Conservation (phyloP, 2,329 filamentous ascomycete species). For the Colletotrichum truncatum region DNA sequence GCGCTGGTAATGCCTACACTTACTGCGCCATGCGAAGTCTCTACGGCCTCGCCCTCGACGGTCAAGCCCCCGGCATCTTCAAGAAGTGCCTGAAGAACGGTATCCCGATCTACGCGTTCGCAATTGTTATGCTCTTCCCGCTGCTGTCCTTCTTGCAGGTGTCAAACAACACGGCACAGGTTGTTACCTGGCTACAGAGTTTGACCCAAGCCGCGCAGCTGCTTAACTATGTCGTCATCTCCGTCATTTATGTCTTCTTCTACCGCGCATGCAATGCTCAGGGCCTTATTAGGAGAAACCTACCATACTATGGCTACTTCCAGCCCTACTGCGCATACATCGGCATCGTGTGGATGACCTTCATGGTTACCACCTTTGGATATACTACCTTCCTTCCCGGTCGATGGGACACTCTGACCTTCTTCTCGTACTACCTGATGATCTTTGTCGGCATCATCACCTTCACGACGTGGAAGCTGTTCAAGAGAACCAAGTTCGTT, state of each 20-base stretch:
- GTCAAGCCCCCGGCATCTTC: constrained; percentile 60
- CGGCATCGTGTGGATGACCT: constrained; percentile 49
- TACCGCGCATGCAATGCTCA: constrained; percentile 62
- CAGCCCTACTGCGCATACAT: constrained; percentile 67
- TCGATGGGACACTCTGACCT: constrained; percentile 55
- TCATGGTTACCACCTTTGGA: constrained; percentile 62
- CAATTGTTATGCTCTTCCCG: constrained; percentile 61
- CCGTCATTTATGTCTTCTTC: constrained; percentile 65
- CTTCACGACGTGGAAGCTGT: constrained; percentile 70
- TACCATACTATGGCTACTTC: constrained; percentile 67
- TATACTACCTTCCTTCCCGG: constrained; percentile 56
- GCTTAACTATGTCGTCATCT: constrained; percentile 63
- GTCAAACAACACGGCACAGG: constrained; percentile 55
- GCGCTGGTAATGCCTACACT: constrained; percentile 19
- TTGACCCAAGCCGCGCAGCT: constrained; percentile 57
- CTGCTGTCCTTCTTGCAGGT: constrained; percentile 63
- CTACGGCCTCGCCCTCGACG: constrained; percentile 64
- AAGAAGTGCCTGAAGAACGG: constrained; percentile 64
- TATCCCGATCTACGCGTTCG: constrained; percentile 68
- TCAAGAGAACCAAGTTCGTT: constrained; percentile 66
- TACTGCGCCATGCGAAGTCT: constrained; percentile 65
- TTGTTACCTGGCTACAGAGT: constrained; percentile 61
- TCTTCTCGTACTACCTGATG: constrained; percentile 67
- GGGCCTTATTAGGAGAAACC: constrained; percentile 51
- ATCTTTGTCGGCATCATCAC: constrained; percentile 61